Evolutionary conservation across 768 basidiomycete species (phyloP).

Genomic region (Auriscalpium orientale): DNA sequence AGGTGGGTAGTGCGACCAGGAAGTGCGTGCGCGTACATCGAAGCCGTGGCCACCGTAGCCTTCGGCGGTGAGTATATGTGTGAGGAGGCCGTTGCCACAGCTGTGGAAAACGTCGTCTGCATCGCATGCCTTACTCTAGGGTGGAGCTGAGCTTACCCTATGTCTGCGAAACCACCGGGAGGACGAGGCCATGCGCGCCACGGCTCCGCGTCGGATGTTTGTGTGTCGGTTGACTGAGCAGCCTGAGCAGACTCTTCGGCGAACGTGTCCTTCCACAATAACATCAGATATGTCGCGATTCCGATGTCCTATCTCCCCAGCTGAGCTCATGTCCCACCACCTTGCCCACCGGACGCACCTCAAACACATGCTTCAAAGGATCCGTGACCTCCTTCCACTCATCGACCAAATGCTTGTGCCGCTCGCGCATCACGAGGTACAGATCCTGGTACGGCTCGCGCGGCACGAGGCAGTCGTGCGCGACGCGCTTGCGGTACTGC

Average conservation of each 20-base stretch:
- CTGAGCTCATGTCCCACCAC: not conserved
- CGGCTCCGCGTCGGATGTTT: conserved; percentile 25
- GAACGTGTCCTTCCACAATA: conserved; percentile 82
- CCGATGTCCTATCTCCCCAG: conserved; percentile 67
- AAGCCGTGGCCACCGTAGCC: conserved; percentile 82
- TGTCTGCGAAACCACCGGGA: conserved; percentile 78
- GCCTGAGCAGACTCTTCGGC: conserved; percentile 1
- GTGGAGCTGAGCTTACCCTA: conserved; percentile 48
- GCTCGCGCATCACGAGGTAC: conserved; percentile 80
- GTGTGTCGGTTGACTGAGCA: not conserved
- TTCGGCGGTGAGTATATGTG: conserved; percentile 77
- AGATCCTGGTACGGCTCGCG: conserved; percentile 83
- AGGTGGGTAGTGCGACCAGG: conserved; percentile 75
- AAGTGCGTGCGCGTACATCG: conserved; percentile 77
- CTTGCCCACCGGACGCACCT: conserved; percentile 37
- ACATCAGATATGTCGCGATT: conserved; percentile 88
- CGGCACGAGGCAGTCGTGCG: conserved; percentile 73
- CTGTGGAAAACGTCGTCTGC: conserved; percentile 29
- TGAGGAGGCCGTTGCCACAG: conserved; percentile 89
- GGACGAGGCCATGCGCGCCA: conserved; percentile 78
- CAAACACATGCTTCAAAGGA: conserved; percentile 85
- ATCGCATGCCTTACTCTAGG: not conserved
- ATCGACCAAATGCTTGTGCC: conserved; percentile 68
- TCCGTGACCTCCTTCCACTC: conserved; percentile 80
- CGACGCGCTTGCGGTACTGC: conserved; percentile 80